phyloP scores from a whole-genome alignment of 108 stramenopile genomes.

The Nitzschia sp. region DNA sequence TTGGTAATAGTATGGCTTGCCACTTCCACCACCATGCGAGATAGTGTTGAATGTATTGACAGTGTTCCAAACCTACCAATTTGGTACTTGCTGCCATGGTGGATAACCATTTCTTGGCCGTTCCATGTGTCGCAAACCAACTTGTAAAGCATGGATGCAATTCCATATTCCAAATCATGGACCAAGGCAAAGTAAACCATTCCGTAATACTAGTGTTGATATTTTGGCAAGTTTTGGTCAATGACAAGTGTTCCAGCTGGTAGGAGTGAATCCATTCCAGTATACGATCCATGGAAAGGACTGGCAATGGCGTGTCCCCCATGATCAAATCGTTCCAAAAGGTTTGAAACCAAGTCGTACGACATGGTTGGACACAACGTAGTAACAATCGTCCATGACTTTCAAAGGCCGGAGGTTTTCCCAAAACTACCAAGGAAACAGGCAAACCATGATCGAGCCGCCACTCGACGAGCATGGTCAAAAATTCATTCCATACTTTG shows the following conservation, averaged over 20 bases:
- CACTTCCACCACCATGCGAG: slow-evolving; percentile 20
- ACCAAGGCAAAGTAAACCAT: neutral
- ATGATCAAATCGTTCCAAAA: neutral
- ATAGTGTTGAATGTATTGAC: slow-evolving; percentile 7
- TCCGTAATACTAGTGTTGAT: neutral
- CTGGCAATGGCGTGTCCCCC: neutral
- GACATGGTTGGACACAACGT: neutral
- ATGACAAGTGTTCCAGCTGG: slow-evolving; percentile 3
- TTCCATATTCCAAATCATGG: slow-evolving; percentile 12
- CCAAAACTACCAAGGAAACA: slow-evolving; percentile 10
- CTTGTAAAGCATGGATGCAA: neutral
- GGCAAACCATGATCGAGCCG: slow-evolving; percentile 1
- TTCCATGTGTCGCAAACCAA: slow-evolving; percentile 12
- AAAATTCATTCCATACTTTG: slow-evolving; percentile 18
- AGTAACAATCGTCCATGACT: neutral
- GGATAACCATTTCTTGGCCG: slow-evolving; percentile 14
- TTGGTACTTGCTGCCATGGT: neutral
- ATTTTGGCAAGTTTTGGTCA: slow-evolving; percentile 2
- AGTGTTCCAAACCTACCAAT: neutral
- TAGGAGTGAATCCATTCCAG: neutral
- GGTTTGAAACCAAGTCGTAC: neutral
- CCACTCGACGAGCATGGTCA: neutral
- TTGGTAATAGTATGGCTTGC: slow-evolving; percentile 1
- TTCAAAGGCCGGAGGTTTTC: neutral
- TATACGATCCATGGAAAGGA: slow-evolving; percentile 1